Conservation (phyloP, 306 rosid genomes). For the Glycine latifolia region DNA sequence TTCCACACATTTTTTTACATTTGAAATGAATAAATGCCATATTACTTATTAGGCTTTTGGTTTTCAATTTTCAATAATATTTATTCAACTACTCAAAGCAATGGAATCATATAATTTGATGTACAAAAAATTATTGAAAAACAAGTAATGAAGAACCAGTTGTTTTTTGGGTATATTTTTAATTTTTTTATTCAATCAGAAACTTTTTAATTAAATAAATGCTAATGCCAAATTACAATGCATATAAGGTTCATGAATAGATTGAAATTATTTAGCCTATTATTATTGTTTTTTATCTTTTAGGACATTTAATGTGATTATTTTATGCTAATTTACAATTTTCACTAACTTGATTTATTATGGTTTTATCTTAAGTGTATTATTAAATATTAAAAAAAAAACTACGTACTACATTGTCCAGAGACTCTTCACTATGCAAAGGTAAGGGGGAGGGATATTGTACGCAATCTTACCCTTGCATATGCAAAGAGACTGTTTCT, state of each 20-base stretch:
- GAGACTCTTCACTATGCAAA: too few species aligned
- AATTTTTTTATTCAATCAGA: too few species aligned
- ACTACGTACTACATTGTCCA: background rate
- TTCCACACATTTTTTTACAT: background rate
- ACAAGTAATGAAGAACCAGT: too few species aligned
- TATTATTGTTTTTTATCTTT: background rate
- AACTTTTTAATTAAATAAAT: background rate
- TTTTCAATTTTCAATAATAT: slow-evolving; percentile 2
- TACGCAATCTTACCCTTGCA: too few species aligned
- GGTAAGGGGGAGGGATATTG: too few species aligned
- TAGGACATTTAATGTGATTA: background rate
- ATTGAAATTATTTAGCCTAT: background rate
- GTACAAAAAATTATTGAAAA: slow-evolving; percentile 7
- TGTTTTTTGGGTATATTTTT: background rate
- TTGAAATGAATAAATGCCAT: background rate
- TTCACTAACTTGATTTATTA: background rate
- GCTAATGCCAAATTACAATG: background rate
- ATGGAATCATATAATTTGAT: background rate
- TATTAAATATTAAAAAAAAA: background rate
- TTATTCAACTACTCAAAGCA: slow-evolving; percentile 10
- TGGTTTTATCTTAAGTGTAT: background rate
- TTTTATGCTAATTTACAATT: background rate
- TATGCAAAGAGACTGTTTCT: too few species aligned
- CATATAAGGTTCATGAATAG: background rate
- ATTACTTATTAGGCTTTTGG: slow-evolving; percentile 12